These are phyloP conservation scores for Blastobotrys muscicola DNA, from an alignment of 805 yeast species.

Conservation along the genomic window DNA sequence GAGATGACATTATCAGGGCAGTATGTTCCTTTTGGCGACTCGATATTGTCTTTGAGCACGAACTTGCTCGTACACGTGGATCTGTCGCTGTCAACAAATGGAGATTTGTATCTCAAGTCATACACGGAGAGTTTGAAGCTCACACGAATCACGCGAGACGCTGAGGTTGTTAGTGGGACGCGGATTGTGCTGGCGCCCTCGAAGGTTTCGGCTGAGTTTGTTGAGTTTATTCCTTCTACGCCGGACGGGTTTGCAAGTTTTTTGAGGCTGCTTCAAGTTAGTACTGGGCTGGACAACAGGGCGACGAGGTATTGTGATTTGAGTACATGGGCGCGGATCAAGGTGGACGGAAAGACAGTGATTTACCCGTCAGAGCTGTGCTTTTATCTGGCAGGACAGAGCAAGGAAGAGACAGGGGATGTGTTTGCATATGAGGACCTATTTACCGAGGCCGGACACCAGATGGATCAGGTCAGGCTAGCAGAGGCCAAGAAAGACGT, in stretches of 20 bases:
- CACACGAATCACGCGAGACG: constrained; percentile 13
- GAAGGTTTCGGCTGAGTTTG: constrained; percentile 3
- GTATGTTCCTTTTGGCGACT: constrained; percentile 14
- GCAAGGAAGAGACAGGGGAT: constrained; percentile 6
- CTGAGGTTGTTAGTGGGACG: constrained; percentile 3
- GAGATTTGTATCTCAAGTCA: constrained; percentile 16
- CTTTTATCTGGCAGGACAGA: constrained; percentile 7
- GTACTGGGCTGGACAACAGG: constrained; percentile 1
- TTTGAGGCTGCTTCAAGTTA: constrained; percentile 1
- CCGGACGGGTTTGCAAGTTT: constrained; percentile 6
- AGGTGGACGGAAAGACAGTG: constrained; percentile 7
- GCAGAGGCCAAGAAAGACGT: not conserved
- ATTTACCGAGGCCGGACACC: constrained; percentile 13
- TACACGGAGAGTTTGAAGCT: constrained; percentile 12
- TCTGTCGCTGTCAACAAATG: constrained; percentile 14
- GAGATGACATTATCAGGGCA: constrained; percentile 7
- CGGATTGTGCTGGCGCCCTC: constrained; percentile 7
- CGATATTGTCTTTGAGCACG: constrained; percentile 8
- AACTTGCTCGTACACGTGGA: constrained; percentile 15
- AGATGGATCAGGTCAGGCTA: constrained; percentile 5
- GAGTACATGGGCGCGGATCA: constrained; percentile 10
- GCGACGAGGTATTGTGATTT: not conserved
- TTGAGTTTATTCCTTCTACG: constrained; percentile 1
- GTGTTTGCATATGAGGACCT: constrained; percentile 16
- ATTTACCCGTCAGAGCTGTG: constrained; percentile 24